Conservation (phyloP, 768 basidiomycete species). For the Lentinula lateritia region DNA sequence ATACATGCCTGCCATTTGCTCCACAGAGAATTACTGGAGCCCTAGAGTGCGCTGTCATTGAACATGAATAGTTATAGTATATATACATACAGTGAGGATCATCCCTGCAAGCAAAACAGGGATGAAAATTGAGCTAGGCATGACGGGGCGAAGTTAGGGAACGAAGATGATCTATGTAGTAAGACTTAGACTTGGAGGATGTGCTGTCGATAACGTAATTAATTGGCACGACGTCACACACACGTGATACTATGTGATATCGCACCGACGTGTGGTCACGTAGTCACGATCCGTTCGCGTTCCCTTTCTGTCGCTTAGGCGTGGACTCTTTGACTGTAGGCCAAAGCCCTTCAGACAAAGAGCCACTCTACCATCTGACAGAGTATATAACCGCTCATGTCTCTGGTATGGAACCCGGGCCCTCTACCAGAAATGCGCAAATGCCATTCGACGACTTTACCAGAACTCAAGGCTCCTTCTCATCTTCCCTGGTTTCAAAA, state of each 20-base stretch:
- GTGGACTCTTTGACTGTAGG: background rate
- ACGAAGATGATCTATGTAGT: too few relatives aligned
- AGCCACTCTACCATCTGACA: background rate
- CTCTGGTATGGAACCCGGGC: background rate
- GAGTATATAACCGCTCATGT: background rate
- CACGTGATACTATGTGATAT: too few relatives aligned
- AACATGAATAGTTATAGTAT: background rate
- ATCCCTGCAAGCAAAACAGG: constrained; percentile 86
- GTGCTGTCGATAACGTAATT: too few relatives aligned
- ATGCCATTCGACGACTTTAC: constrained; percentile 2
- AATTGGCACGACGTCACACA: too few relatives aligned
- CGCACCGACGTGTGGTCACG: too few relatives aligned
- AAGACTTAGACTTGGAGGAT: too few relatives aligned
- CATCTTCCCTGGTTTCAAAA: background rate
- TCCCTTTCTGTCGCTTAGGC: too few relatives aligned
- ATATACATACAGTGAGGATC: constrained; percentile 73
- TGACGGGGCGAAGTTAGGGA: constrained; percentile 17
- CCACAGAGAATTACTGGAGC: constrained; percentile 78
- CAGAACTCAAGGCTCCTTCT: background rate
- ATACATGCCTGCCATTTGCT: constrained; percentile 71
- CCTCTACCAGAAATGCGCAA: background rate
- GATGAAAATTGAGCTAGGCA: constrained; percentile 65
- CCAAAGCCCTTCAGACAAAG: background rate
- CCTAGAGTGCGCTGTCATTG: constrained; percentile 31
- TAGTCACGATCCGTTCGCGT: too few relatives aligned